These are phyloP conservation scores for Barnettozyma botsteinii DNA, from an alignment of 805 yeast species.

Conservation along the genomic window DNA sequence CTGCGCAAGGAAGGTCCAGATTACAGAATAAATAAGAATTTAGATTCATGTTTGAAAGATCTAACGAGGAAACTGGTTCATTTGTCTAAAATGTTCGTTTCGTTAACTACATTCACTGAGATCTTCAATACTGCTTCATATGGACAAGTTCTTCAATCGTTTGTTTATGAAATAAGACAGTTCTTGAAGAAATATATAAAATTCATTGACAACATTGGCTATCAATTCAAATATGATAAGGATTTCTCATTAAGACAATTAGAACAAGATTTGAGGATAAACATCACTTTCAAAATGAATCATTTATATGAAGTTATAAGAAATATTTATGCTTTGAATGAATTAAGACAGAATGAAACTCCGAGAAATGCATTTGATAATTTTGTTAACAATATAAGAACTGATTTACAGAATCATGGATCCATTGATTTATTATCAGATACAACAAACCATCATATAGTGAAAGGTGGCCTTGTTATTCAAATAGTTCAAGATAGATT, in stretches of 20 bases:
- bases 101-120: conserved; percentile 56
- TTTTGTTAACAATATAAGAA: conserved; percentile 37
- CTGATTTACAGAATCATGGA: conserved; percentile 35
- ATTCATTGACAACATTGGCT: conserved; percentile 42
- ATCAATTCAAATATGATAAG: conserved; percentile 41
- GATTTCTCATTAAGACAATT: conserved; percentile 55
- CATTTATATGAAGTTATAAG: conserved; percentile 55
- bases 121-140: conserved; percentile 45
- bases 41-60: conserved; percentile 71
- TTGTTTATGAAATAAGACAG: conserved; percentile 54
- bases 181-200: conserved; percentile 33
- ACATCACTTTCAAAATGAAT: conserved; percentile 35
- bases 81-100: conserved; percentile 57
- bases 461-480: conserved; percentile 76
- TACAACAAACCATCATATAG: conserved; percentile 43
- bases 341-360: conserved; percentile 30
- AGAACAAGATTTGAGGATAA: conserved; percentile 42
- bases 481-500: conserved; percentile 55
- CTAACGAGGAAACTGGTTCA: conserved; percentile 55
- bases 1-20: conserved; percentile 64
- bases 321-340: conserved; percentile 43
- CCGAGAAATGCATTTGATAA: conserved; percentile 34
- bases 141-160: conserved; percentile 71
- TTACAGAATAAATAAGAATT: conserved; percentile 59
- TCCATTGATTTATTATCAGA: conserved; percentile 48